phyloP scores from a whole-genome alignment of 2,329 filamentous ascomycete genomes.

The Penicillium sp. region DNA sequence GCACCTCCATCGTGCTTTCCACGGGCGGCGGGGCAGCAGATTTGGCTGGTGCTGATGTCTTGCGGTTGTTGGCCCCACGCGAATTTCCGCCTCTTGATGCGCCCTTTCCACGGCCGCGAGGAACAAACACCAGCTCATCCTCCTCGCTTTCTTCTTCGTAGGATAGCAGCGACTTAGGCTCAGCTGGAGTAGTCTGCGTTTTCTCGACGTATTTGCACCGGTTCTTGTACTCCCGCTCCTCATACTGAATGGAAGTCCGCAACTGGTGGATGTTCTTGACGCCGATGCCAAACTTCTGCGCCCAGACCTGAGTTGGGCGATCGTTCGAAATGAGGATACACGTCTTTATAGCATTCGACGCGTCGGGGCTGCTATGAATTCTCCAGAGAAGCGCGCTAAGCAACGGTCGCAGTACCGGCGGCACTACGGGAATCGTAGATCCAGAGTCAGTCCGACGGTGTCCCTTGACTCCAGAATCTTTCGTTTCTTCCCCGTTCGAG shows the following conservation, averaged over 20 bases:
- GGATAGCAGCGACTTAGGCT: slow-evolving; percentile 51
- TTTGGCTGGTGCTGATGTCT: slow-evolving; percentile 32
- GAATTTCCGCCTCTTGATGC: slow-evolving; percentile 31
- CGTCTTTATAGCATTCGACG: slow-evolving; percentile 39
- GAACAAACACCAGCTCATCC: slow-evolving; percentile 54
- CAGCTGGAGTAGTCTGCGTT: slow-evolving; percentile 38
- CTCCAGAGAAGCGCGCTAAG: slow-evolving; percentile 53
- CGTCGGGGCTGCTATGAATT: slow-evolving; percentile 42
- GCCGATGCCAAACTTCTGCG: slow-evolving; percentile 53
- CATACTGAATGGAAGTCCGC: slow-evolving; percentile 53
- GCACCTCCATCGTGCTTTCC: slow-evolving; percentile 47
- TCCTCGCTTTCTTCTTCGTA: slow-evolving; percentile 56
- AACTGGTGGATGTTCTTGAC: slow-evolving; percentile 55
- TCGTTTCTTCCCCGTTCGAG: slow-evolving; percentile 27
- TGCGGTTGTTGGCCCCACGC: slow-evolving; percentile 36
- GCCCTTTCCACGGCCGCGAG: slow-evolving; percentile 46
- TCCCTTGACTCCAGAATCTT: slow-evolving; percentile 31
- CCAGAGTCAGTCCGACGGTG: slow-evolving; percentile 41
- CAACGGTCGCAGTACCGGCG: slow-evolving; percentile 46
- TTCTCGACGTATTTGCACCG: slow-evolving; percentile 53
- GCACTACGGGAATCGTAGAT: slow-evolving; percentile 44
- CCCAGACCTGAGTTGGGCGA: slow-evolving; percentile 48
- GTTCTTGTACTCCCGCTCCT: slow-evolving; percentile 52
- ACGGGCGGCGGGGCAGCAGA: slow-evolving; percentile 25
- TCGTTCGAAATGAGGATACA: slow-evolving; percentile 53